Evolutionary conservation across 2,329 filamentous ascomycete species (phyloP), one percentile per base, ranked within the genome.

Genomic region (Corynespora cassiicola): DNA sequence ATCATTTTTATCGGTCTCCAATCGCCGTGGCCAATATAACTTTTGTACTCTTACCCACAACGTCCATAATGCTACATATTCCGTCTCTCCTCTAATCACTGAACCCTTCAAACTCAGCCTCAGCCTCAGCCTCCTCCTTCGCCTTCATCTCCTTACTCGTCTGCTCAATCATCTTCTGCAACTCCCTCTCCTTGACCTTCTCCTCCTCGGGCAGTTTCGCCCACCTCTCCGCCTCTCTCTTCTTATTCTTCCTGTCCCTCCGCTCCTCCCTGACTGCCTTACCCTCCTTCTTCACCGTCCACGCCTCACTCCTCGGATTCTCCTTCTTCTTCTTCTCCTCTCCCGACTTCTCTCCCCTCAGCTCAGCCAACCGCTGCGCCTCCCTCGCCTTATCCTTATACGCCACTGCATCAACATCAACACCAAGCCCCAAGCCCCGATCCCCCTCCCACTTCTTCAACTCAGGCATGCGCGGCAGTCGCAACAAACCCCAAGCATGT

Each of bases 401-500:
- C 1, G 62, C 60, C 15, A 71, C 66, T 0, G 50, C 49, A 28
- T 70, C 56, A n/a, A 72, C 65, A 32, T 75, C 65, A 14, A 76
- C 51, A 3, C 54, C 46, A 0, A 74, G 53, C 2, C 71, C 70
- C 2, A 73, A 56, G 5, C 53, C 65, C 14, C 70, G 63, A 44
- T 78, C 72, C n/a, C 69, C 66, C 10, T 71, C 68, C 56, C 71
- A 72, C 11, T 67, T 69, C 50, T 74, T 76, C 15, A 75, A 73
- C 67, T 99, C 94, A 0, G 94, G 92, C 94, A 99, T 99, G 63
- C 87, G 90, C 4, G 94, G 94, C 49, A 97, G 77, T 33, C 85
- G 85, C 2, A 96, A 75, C 1, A 99, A 76, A 2, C 89, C 94
- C 89, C 92, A 99, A 1, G 86, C 87, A 36, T 82, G 77, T 1